Evolutionary conservation across 2,329 filamentous ascomycete species (phyloP).

Genomic region (Talaromyces sp.): DNA sequence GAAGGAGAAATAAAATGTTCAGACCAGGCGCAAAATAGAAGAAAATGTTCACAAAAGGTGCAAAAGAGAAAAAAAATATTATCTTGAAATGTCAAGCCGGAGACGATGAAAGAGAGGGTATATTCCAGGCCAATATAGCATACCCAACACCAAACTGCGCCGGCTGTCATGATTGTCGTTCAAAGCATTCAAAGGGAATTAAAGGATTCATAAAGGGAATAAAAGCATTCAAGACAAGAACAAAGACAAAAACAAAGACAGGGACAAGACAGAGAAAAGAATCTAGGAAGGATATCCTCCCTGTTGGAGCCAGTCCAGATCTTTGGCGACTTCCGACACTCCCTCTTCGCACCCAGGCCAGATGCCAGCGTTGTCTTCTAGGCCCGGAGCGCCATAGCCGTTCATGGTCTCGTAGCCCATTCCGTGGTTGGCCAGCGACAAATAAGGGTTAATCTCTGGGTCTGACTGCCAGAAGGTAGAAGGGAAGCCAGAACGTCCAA

Average conservation of each 20-base stretch:
- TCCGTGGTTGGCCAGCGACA: slow-evolving; percentile 14
- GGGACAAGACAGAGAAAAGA: not conserved
- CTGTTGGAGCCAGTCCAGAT: slow-evolving; percentile 43
- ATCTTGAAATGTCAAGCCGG: not conserved
- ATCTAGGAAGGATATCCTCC: not conserved
- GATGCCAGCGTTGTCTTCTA: slow-evolving; percentile 28
- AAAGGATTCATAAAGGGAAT: too few species aligned
- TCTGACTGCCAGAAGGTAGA: slow-evolving; percentile 18
- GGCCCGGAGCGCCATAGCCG: slow-evolving; percentile 26
- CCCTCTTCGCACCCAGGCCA: slow-evolving; percentile 17
- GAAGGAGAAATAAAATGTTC: not conserved
- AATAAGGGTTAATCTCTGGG: slow-evolving; percentile 15
- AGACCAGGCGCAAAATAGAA: not conserved
- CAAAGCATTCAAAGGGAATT: not conserved
- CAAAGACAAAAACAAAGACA: not conserved
- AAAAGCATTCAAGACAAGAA: too few species aligned
- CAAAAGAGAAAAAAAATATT: not conserved
- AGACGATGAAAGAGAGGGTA: slow-evolving; percentile 4
- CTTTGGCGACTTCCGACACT: slow-evolving; percentile 30
- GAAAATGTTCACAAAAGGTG: not conserved
- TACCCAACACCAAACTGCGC: slow-evolving; percentile 1
- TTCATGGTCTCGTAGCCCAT: slow-evolving; percentile 10
- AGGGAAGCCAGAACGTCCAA: not conserved
- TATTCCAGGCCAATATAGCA: slow-evolving; percentile 3
- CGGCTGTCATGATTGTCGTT: not conserved